Percentiles rank a stretch among this genome's conserved stretches.
phyloP scores from a whole-genome alignment of 2,329 filamentous ascomycete species.

The Fusarium sp. region DNA sequence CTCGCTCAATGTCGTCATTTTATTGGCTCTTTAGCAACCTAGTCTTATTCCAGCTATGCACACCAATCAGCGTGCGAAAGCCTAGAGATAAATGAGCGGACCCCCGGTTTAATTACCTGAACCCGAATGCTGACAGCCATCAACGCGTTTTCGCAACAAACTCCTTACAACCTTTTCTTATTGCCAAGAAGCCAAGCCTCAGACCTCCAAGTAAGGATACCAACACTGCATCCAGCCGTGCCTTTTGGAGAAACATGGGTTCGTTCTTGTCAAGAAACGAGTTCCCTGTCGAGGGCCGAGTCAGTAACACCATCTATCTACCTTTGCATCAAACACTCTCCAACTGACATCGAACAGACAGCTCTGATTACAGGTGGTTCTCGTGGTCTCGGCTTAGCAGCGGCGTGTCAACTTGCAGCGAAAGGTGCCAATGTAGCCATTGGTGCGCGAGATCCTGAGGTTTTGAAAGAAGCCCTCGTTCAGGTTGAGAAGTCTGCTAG shows the following conservation, averaged over 20 bases:
- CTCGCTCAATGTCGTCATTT: neutral
- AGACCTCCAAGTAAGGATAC: rapidly evolving
- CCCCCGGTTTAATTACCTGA: neutral
- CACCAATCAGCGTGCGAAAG: neutral
- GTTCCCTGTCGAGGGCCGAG: constrained; percentile 28
- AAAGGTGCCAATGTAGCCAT: constrained; percentile 31
- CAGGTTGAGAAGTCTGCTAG: constrained; percentile 20
- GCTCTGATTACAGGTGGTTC: constrained; percentile 34
- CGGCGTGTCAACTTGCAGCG: constrained; percentile 28
- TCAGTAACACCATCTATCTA: neutral
- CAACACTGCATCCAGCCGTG: rapidly evolving
- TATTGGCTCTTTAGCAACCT: neutral
- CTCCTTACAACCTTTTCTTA: neutral
- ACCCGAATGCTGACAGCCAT: constrained; percentile 24
- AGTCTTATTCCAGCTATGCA: neutral
- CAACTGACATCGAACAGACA: constrained; percentile 11
- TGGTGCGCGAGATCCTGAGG: constrained; percentile 2
- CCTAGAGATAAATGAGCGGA: neutral
- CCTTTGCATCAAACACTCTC: rapidly evolving
- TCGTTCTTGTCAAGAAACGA: constrained; percentile 8
- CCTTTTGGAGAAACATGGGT: neutral
- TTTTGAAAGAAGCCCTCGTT: constrained; percentile 20
- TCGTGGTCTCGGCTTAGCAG: constrained; percentile 28
- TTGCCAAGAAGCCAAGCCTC: neutral
- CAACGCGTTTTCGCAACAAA: neutral